phyloP scores from a whole-genome alignment of 768 basidiomycete genomes.

The Termitomyces sp. region DNA sequence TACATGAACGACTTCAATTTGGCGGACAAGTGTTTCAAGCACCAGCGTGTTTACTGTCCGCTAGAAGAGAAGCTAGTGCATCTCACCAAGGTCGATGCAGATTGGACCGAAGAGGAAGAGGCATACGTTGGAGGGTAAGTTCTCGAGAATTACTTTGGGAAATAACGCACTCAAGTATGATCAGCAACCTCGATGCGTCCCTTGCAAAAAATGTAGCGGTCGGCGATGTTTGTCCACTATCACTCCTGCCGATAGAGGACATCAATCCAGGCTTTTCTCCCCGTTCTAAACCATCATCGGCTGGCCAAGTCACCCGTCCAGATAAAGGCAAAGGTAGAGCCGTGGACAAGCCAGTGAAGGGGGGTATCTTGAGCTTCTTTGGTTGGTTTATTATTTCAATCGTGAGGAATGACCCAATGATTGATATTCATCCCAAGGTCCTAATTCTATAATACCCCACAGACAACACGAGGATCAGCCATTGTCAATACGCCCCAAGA shows the following conservation, averaged over 20 bases:
- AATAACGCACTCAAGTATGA: conserved; percentile 9
- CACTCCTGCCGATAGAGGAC: conserved; percentile 68
- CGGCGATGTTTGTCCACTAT: conserved; percentile 71
- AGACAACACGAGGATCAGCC: conserved; percentile 9
- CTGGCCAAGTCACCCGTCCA: conserved; percentile 15
- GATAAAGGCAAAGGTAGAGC: conserved; percentile 48
- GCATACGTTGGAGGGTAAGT: conserved; percentile 71
- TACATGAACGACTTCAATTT: conserved; percentile 75
- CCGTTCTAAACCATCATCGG: conserved; percentile 36
- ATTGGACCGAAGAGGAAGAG: conserved; percentile 59
- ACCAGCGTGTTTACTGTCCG: conserved; percentile 92
- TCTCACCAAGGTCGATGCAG: conserved; percentile 57
- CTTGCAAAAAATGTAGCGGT: conserved; percentile 64
- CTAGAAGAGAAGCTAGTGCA: conserved; percentile 59
- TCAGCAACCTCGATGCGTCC: conserved; percentile 59
- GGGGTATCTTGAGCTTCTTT: conserved; percentile 60
- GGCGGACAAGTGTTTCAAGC: conserved; percentile 89
- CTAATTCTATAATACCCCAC: conserved; percentile 38
- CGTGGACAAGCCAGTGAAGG: conserved; percentile 30
- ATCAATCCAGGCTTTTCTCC: conserved; percentile 69
- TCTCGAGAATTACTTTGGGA: background rate
- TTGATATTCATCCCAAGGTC: conserved; percentile 24
- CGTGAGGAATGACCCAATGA: background rate
- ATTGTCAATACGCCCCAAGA: conserved; percentile 15
- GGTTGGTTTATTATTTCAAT: conserved; percentile 36